Evolutionary conservation across 352 stramenopile species (phyloP).

Genomic region (Aphanomyces euteiches): DNA sequence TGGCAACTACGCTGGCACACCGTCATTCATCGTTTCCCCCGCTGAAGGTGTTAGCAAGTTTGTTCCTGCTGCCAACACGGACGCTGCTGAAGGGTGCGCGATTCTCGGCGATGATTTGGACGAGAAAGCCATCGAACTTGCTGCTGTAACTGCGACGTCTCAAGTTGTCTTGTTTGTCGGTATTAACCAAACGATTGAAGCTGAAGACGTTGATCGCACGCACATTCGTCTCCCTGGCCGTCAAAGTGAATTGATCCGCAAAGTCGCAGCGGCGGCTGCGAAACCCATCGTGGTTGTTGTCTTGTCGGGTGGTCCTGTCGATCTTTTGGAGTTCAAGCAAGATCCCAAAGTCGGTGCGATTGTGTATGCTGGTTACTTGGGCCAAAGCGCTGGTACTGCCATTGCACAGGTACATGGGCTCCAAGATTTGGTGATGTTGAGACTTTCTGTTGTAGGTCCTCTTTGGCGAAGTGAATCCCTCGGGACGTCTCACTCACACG

Average conservation of each 20-base stretch:
- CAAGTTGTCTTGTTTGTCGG: slow-evolving; percentile 78
- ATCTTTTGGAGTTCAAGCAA: slow-evolving; percentile 63
- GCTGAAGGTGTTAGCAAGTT: slow-evolving; percentile 56
- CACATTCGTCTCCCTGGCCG: slow-evolving; percentile 64
- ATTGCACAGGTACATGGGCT: slow-evolving; percentile 46
- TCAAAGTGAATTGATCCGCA: slow-evolving; percentile 72
- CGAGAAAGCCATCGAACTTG: slow-evolving; percentile 37
- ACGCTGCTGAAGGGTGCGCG: slow-evolving; percentile 39
- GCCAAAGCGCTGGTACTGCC: slow-evolving; percentile 74
- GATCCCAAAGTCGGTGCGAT: slow-evolving; percentile 63
- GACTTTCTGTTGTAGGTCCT: slow-evolving; percentile 42
- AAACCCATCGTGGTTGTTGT: slow-evolving; percentile 82
- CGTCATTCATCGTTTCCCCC: slow-evolving; percentile 70
- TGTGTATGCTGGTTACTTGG: slow-evolving; percentile 78
- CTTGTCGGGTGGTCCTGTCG: slow-evolving; percentile 83
- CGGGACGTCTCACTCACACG: slow-evolving; percentile 80
- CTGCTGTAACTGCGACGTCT: slow-evolving; percentile 33
- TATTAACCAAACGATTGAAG: slow-evolving; percentile 76
- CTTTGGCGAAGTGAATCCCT: slow-evolving; percentile 75
- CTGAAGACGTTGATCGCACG: slow-evolving; percentile 67
- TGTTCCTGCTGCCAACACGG: slow-evolving; percentile 2
- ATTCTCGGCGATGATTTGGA: slow-evolving; percentile 62
- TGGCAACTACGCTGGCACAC: slow-evolving; percentile 81
- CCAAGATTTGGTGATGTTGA: slow-evolving; percentile 25
- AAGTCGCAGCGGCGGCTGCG: slow-evolving; percentile 54